These are phyloP conservation scores for Globisporangium cylindrosporum DNA, from an alignment of 352 stramenopile genomes.

Conservation along the genomic window DNA sequence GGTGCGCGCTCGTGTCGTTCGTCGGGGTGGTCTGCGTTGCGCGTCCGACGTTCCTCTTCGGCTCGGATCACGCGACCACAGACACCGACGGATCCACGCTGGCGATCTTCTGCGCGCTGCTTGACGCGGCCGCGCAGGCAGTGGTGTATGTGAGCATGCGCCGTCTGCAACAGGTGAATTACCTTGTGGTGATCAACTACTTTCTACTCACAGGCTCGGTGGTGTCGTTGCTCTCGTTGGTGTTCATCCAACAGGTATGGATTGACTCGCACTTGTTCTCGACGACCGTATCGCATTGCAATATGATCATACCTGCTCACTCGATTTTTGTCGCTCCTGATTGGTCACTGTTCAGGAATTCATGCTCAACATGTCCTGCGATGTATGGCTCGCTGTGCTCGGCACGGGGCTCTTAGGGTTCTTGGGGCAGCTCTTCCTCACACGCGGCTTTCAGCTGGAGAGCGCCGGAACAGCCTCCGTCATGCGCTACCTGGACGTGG, in stretches of 20 bases:
- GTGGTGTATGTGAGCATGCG: slow-evolving; percentile 35
- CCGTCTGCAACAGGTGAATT: slow-evolving; percentile 30
- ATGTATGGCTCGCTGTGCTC: slow-evolving; percentile 24
- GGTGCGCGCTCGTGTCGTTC: slow-evolving; percentile 35
- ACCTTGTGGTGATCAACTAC: slow-evolving; percentile 42
- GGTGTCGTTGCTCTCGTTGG: slow-evolving; percentile 29
- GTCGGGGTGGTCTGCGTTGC: slow-evolving; percentile 34
- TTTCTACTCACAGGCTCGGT: slow-evolving; percentile 28
- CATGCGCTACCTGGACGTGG: slow-evolving; percentile 40
- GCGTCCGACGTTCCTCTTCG: slow-evolving; percentile 34
- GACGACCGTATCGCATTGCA: background rate
- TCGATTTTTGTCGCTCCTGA: background rate
- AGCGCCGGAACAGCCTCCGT: slow-evolving; percentile 37
- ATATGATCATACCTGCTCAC: background rate
- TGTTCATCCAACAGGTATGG: slow-evolving; percentile 22
- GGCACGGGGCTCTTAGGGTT: slow-evolving; percentile 34
- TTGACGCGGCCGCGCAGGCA: slow-evolving; percentile 22
- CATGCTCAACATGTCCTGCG: slow-evolving; percentile 9
- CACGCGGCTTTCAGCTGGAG: slow-evolving; percentile 43
- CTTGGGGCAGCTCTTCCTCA: slow-evolving; percentile 40
- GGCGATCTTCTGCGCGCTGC: slow-evolving; percentile 25
- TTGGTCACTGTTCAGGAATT: slow-evolving; percentile 14
- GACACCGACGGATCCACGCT: slow-evolving; percentile 25
- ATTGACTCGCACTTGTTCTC: background rate
- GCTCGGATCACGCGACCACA: slow-evolving; percentile 1